Percentiles rank a stretch among this genome's conserved stretches.
Conservation (phyloP, 116 monocot genomes). For the Papilionanthe hybrid region DNA sequence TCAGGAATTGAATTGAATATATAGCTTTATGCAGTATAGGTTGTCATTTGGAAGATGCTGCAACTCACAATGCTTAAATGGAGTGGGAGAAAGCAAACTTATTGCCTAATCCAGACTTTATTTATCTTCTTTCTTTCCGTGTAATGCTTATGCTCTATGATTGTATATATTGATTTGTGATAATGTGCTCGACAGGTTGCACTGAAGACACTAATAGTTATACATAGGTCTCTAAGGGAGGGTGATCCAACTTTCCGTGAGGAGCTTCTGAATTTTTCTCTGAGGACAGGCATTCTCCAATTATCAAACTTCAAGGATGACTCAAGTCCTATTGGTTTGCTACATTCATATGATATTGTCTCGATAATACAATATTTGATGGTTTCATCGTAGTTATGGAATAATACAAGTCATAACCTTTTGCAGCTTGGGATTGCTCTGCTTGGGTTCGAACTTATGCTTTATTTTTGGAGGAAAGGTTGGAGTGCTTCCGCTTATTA, state of each 20-base stretch:
- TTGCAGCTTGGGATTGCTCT: conserved; percentile 94
- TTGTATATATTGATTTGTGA: conserved; percentile 1
- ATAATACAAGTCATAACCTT: background rate
- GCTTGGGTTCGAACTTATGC: conserved; percentile 95
- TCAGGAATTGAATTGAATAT: background rate
- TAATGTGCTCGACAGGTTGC: conserved; percentile 54
- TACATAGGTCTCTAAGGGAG: conserved; percentile 88
- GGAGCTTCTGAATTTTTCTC: conserved; percentile 76
- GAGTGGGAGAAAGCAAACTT: background rate
- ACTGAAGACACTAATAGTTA: conserved; percentile 85
- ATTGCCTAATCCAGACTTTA: background rate
- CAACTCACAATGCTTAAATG: background rate
- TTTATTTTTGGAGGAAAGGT: conserved; percentile 86
- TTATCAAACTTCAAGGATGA: conserved; percentile 98
- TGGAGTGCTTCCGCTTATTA: conserved; percentile 83
- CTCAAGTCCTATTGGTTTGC: conserved; percentile 84
- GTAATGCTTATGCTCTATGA: background rate
- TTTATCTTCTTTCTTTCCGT: background rate
- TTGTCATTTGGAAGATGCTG: background rate
- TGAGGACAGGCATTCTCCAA: conserved; percentile 69
- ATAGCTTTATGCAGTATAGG: background rate
- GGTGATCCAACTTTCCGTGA: conserved; percentile 97
- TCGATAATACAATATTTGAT: background rate
- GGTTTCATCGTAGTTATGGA: background rate
- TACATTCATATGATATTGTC: conserved; percentile 9